Conservation (phyloP, 179 eudicot species). For the Camellia oleifera region DNA sequence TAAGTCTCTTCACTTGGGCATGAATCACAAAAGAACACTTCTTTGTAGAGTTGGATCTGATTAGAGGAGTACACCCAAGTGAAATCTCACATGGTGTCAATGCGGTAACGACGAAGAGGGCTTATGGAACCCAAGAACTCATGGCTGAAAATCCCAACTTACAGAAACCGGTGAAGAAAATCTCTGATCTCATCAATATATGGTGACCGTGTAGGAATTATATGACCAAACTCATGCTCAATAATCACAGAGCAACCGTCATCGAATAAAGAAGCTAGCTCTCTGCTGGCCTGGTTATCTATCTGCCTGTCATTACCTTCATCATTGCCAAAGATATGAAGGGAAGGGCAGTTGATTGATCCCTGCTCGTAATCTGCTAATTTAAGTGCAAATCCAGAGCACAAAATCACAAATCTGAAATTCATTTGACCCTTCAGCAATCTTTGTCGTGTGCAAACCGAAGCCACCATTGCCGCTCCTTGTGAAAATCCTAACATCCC, state of each 20-base stretch:
- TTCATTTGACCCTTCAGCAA: conserved; percentile 40
- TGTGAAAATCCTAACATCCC: conserved; percentile 96
- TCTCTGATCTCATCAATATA: conserved; percentile 72
- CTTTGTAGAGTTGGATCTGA: background rate
- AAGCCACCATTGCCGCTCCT: conserved; percentile 93
- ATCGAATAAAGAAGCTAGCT: conserved; percentile 68
- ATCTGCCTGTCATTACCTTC: conserved; percentile 79
- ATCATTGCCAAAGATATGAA: conserved; percentile 72
- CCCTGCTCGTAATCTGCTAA: conserved; percentile 37
- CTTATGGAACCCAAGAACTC: background rate
- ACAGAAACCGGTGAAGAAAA: conserved; percentile 62
- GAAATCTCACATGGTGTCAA: background rate
- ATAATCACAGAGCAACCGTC: conserved; percentile 55
- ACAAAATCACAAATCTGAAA: conserved; percentile 73
- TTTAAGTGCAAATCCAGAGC: conserved; percentile 79
- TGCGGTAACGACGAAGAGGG: background rate
- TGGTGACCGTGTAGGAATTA: conserved; percentile 81
- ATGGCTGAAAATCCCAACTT: background rate
- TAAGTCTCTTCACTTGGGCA: background rate
- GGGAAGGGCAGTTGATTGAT: conserved; percentile 70
- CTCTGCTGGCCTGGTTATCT: conserved; percentile 52
- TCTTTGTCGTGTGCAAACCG: conserved; percentile 46
- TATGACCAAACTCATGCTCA: conserved; percentile 86
- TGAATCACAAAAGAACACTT: background rate
- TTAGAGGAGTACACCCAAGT: background rate